These are phyloP conservation scores for Mortierella hygrophila DNA, from an alignment of 192 early-diverging fungal genomes.

Conservation along the genomic window DNA sequence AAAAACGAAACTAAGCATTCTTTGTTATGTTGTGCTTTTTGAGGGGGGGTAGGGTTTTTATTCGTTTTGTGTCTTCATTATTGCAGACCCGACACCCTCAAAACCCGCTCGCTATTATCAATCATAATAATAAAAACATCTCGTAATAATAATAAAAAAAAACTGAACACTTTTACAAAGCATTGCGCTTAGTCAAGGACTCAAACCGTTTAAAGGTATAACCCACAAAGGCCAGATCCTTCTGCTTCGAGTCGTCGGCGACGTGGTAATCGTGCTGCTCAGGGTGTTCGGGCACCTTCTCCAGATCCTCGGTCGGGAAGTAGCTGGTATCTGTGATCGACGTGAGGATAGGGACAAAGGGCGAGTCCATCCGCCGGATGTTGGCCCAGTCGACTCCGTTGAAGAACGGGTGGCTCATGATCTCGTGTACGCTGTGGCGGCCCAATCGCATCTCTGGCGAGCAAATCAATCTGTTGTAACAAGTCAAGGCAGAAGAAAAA, in stretches of 20 bases:
- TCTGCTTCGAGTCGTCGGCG: conserved; percentile 64
- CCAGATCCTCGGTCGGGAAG: conserved; percentile 94
- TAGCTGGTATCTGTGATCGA: conserved; percentile 98
- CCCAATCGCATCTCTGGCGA: conserved; percentile 87
- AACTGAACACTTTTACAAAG: background rate
- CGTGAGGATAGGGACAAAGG: conserved; percentile 90
- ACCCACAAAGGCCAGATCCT: conserved; percentile 96
- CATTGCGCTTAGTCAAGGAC: conserved; percentile 78
- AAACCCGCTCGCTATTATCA: too few species aligned
- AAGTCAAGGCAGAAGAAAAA: background rate
- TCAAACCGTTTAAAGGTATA: conserved; percentile 97
- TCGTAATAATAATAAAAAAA: background rate
- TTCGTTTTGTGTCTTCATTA: too few species aligned
- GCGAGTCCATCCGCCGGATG: conserved; percentile 82
- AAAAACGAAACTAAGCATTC: too few species aligned
- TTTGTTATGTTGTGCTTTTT: too few species aligned
- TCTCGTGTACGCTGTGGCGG: conserved; percentile 79
- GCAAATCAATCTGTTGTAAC: conserved; percentile 79
- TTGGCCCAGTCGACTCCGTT: conserved; percentile 90
- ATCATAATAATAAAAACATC: background rate
- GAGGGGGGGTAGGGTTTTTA: too few species aligned
- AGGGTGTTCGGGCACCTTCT: conserved; percentile 71
- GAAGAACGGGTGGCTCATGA: conserved; percentile 95
- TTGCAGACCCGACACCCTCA: too few species aligned
- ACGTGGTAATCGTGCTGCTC: conserved; percentile 13